Evolutionary conservation across 2,329 filamentous ascomycete species (phyloP), one percentile per base, ranked within the genome.

Genomic region (Camptophora hylomeconis): DNA sequence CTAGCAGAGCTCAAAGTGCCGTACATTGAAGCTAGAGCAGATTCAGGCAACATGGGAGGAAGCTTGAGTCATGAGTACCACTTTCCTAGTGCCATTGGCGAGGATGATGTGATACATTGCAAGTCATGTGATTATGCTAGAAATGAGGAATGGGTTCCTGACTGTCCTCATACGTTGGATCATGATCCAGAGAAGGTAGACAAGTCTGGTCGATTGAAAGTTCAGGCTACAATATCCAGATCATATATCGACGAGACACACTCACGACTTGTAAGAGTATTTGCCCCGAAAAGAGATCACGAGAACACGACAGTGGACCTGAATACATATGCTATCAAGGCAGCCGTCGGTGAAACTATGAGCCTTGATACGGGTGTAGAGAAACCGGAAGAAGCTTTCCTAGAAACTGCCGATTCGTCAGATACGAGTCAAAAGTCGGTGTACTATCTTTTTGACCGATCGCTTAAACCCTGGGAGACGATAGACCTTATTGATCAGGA

Each of bases 31-130:
- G 87, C 87, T 2, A 74, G 82, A 43, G 89, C 89, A 5, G 86
- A 86, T 51, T 94, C 87, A 1, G 89, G 89, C n/a, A 81, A 83
- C 41, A 98, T 98, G 71, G 89, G 89, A 17, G 89, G 89, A 8
- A 78, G 76, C 41, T 57, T 93, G 20, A 95, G 86, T 51, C 89
- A 98, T 50, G 89, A 98, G 47, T 98, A 92, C 49, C 89, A 94
- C 49, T 76, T 93, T 28, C 68, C 78, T 2, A 82, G 76, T 17
- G 49, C 68, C 0, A 75, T 79, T 27, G 89, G 89, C 5, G 89
- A 95, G 51, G 89, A 98, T 46, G 75, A 72, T 2, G 67, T 98
- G 20, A 71, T 92, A 38, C 75, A 64, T 37, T 98, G 89, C 51
- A 58, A 58, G 13, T 57, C 53, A 7, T 98, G 89, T 50, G 63